phyloP scores from a whole-genome alignment of 1,284 basidiomycete genomes.

The Ceraceosorus bombacis region DNA sequence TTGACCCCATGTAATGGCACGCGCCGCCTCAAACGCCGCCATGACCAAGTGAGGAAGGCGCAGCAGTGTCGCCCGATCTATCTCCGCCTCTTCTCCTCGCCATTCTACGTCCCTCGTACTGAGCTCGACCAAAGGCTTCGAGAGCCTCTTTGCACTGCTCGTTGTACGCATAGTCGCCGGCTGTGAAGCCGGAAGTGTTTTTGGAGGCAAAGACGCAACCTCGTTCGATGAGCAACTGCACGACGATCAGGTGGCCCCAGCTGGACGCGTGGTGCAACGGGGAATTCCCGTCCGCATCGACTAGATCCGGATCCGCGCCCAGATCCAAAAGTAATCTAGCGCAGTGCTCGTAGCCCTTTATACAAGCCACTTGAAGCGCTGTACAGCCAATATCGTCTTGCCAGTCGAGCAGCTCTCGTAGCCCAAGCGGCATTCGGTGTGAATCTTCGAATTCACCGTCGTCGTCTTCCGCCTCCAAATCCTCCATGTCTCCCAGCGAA shows the following conservation, averaged over 20 bases:
- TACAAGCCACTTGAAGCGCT: conserved; percentile 74
- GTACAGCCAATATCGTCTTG: conserved; percentile 79
- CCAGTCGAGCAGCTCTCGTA: conserved; percentile 67
- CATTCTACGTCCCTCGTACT: conserved; percentile 15
- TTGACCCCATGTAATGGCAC: too few relatives aligned
- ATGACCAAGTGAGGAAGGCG: too few relatives aligned
- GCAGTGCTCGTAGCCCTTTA: conserved; percentile 80
- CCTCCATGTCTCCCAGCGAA: background rate
- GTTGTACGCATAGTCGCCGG: conserved; percentile 77
- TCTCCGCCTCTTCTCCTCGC: background rate
- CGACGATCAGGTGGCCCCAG: conserved; percentile 55
- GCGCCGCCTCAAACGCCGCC: too few relatives aligned
- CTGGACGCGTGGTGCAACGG: conserved; percentile 65
- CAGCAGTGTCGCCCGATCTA: too few relatives aligned
- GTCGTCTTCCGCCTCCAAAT: background rate
- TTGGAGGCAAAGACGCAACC: conserved; percentile 72
- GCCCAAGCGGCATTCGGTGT: background rate
- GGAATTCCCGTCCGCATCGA: conserved; percentile 84
- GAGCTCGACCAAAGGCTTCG: conserved; percentile 25
- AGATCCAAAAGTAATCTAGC: conserved; percentile 76
- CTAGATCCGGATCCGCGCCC: conserved; percentile 75
- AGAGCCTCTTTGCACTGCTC: conserved; percentile 26
- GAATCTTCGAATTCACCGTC: background rate
- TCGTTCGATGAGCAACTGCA: conserved; percentile 76
- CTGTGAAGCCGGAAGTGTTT: conserved; percentile 83